Evolutionary conservation across 2,329 filamentous ascomycete species (phyloP).

Genomic region (Ophiocordyceps sinensis): DNA sequence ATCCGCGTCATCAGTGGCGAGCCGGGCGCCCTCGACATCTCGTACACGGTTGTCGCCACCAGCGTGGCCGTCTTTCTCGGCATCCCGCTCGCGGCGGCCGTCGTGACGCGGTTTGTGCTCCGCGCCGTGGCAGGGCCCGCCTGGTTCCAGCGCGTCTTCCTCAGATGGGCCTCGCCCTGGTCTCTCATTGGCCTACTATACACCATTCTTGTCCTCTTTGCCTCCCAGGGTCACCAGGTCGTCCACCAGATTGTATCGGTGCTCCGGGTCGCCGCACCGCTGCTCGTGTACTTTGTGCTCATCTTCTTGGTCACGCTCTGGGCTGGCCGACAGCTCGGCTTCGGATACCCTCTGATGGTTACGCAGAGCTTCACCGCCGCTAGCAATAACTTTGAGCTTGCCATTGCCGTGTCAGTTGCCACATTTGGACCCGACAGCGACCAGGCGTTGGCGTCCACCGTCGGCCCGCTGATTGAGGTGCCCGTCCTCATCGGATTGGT

Average conservation of each 20-base stretch:
- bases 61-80: constrained; percentile 77
- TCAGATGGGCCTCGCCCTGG: constrained; percentile 56
- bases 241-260: constrained; percentile 76
- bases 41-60: constrained; percentile 57
- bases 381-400: constrained; percentile 88
- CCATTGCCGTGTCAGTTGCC: constrained; percentile 76
- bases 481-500: constrained; percentile 67
- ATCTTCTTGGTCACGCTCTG: constrained; percentile 59
- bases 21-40: constrained; percentile 18
- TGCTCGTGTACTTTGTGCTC: constrained; percentile 66
- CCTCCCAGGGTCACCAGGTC: constrained; percentile 61
- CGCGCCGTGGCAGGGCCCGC: constrained; percentile 35
- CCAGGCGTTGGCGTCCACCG: constrained; percentile 68
- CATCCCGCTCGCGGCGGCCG: constrained; percentile 66
- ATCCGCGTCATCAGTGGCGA: constrained; percentile 51
- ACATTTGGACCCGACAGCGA: constrained; percentile 66
- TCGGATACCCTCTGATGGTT: constrained; percentile 53
- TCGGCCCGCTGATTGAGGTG: constrained; percentile 77
- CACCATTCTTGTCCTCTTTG: constrained; percentile 77
- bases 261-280: constrained; percentile 62
- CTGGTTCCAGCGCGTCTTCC: constrained; percentile 55
- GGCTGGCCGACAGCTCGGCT: constrained; percentile 49
- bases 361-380: constrained; percentile 83
- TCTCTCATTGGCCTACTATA: constrained; percentile 74
- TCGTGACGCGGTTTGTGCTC: constrained; percentile 57